Conservation (phyloP, 2,329 filamentous ascomycete genomes). For the Claviceps sp. region DNA sequence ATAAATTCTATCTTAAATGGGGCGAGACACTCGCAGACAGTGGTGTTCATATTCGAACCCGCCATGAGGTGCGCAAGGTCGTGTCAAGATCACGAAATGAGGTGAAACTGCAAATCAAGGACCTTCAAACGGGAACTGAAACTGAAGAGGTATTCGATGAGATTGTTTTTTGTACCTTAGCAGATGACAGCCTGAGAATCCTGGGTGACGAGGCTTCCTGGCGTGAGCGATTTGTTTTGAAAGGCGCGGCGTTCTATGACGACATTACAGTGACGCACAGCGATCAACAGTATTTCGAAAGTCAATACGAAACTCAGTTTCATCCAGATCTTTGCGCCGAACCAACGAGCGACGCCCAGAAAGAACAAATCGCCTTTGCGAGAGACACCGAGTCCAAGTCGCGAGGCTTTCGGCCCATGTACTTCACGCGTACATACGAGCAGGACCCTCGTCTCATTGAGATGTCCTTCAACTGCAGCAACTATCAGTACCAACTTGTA, state of each 20-base stretch:
- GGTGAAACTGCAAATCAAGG: slow-evolving; percentile 40
- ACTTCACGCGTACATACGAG: slow-evolving; percentile 47
- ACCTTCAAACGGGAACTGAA: slow-evolving; percentile 35
- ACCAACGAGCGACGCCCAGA: slow-evolving; percentile 26
- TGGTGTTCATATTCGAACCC: slow-evolving; percentile 42
- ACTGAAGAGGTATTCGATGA: slow-evolving; percentile 46
- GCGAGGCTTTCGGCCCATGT: slow-evolving; percentile 49
- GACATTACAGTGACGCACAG: slow-evolving; percentile 59
- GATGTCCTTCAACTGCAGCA: slow-evolving; percentile 63
- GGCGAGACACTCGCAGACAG: slow-evolving; percentile 35
- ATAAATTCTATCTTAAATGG: slow-evolving; percentile 48
- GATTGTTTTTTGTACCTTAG: slow-evolving; percentile 50
- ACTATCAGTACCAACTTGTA: slow-evolving; percentile 62
- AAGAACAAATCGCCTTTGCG: slow-evolving; percentile 26
- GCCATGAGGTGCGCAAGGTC: slow-evolving; percentile 41
- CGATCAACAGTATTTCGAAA: slow-evolving; percentile 51
- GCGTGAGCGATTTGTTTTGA: slow-evolving; percentile 53
- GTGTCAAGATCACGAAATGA: slow-evolving; percentile 35
- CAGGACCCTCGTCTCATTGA: slow-evolving; percentile 44
- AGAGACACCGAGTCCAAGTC: slow-evolving; percentile 34
- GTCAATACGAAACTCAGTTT: slow-evolving; percentile 53
- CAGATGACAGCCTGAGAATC: slow-evolving; percentile 50
- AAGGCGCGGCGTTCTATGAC: slow-evolving; percentile 56
- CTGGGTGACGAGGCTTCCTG: slow-evolving; percentile 43
- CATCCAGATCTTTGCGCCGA: slow-evolving; percentile 35